These are phyloP conservation scores for Pisolithus sp. DNA, from an alignment of 768 basidiomycete genomes.

Conservation along the genomic window DNA sequence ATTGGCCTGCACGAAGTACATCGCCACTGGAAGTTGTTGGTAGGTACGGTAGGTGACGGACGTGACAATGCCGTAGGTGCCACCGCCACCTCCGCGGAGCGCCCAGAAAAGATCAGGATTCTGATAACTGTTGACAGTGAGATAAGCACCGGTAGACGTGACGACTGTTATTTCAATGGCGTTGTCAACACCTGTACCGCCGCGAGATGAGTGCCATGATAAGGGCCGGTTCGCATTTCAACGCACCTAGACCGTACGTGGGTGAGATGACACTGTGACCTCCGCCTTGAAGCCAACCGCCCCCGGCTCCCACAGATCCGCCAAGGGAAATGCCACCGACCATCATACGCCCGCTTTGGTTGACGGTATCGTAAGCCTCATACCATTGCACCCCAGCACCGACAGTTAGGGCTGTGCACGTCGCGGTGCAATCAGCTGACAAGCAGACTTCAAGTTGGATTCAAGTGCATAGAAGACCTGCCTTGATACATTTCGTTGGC, in stretches of 20 bases:
- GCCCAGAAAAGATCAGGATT: conserved; percentile 49
- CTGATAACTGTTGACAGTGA: conserved; percentile 34
- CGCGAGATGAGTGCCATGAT: background rate
- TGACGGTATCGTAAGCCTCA: conserved; percentile 35
- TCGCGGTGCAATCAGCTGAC: conserved; percentile 7
- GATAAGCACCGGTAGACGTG: conserved; percentile 33
- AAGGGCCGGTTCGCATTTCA: background rate
- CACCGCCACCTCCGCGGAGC: conserved; percentile 45
- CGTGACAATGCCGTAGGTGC: conserved; percentile 43
- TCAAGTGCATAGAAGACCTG: conserved; percentile 1
- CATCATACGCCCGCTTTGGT: conserved; percentile 33
- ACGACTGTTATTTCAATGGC: conserved; percentile 40
- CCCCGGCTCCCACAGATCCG: conserved; percentile 41
- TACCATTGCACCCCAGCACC: conserved; percentile 43
- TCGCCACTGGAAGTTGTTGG: conserved; percentile 28
- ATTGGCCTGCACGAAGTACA: conserved; percentile 24
- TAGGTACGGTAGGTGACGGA: conserved; percentile 43
- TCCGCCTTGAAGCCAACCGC: conserved; percentile 44
- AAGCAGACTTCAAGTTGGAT: background rate
- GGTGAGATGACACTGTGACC: conserved; percentile 39
- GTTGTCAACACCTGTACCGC: conserved; percentile 38
- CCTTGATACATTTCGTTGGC: conserved; percentile 14
- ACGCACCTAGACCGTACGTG: conserved; percentile 36
- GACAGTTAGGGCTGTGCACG: conserved; percentile 21
- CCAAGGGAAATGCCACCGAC: conserved; percentile 38